Evolutionary conservation across 306 rosid species (phyloP).

Genomic region (Cajanus cajan): DNA sequence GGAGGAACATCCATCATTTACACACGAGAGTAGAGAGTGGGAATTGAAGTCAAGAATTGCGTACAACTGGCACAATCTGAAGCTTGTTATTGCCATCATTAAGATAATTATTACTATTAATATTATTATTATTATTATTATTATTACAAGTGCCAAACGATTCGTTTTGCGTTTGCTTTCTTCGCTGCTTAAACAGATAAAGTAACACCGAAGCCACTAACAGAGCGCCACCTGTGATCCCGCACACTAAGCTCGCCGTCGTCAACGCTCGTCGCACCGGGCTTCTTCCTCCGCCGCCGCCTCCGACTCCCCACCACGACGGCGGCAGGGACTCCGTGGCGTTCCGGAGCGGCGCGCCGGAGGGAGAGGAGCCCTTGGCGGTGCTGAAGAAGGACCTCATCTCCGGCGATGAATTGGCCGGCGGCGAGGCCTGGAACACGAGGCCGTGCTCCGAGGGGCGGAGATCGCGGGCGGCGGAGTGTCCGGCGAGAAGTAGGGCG

Average conservation of each 20-base stretch:
- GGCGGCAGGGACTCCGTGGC: conserved; percentile 41
- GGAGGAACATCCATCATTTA: conserved; percentile 9
- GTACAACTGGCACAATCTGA: conserved; percentile 29
- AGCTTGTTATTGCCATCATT: conserved; percentile 10
- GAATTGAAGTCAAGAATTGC: conserved; percentile 9
- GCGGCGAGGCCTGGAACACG: conserved; percentile 49
- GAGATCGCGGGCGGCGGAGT: conserved; percentile 49
- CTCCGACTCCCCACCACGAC: conserved; percentile 45
- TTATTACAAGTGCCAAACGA: background rate
- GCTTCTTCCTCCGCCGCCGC: conserved; percentile 21
- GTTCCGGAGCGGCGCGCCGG: conserved; percentile 42
- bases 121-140: background rate
- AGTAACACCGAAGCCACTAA: conserved; percentile 58
- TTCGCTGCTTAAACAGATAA: conserved; percentile 46
- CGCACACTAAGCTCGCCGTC: conserved; percentile 70
- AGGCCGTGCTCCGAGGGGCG: conserved; percentile 89
- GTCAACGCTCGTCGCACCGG: conserved; percentile 45
- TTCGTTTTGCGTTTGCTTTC: conserved; percentile 25
- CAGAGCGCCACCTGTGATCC: conserved; percentile 70
- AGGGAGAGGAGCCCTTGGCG: conserved; percentile 35
- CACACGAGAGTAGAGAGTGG: background rate
- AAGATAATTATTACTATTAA: background rate
- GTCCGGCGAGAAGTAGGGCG: conserved; percentile 30
- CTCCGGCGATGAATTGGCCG: conserved; percentile 35
- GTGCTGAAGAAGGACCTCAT: conserved; percentile 70